Evolutionary conservation across 2,329 filamentous ascomycete genomes (phyloP).

Genomic region (Macrophomina tecta): DNA sequence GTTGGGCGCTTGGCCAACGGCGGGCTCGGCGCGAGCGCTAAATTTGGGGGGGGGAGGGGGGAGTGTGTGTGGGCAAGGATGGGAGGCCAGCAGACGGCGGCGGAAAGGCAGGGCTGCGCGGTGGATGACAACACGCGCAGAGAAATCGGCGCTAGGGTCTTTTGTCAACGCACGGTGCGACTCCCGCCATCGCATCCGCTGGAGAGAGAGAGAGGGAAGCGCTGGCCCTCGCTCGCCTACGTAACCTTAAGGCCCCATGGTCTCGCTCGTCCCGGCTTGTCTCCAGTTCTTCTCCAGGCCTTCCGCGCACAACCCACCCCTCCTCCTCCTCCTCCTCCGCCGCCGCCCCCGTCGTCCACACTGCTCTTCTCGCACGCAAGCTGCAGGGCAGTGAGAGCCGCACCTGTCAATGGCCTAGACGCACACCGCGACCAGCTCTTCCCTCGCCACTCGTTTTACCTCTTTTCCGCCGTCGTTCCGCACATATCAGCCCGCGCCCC

Average conservation of each 20-base stretch:
- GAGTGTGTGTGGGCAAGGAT: background rate
- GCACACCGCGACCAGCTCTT: background rate
- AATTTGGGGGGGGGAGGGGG: slow-evolving; percentile 16
- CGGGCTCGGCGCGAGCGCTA: slow-evolving; percentile 10
- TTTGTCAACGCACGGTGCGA: slow-evolving; percentile 17
- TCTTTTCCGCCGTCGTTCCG: background rate
- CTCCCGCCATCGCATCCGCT: slow-evolving; percentile 19
- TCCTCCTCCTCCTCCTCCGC: background rate
- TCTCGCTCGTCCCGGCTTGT: slow-evolving; percentile 7
- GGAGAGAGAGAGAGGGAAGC: slow-evolving; percentile 12
- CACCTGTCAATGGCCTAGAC: slow-evolving; percentile 20
- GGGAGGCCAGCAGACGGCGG: background rate
- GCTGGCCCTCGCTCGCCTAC: slow-evolving; percentile 14
- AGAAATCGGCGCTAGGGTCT: slow-evolving; percentile 19
- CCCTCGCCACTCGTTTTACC: slow-evolving; percentile 23
- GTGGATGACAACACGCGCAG: slow-evolving; percentile 18
- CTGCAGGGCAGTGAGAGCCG: slow-evolving; percentile 7
- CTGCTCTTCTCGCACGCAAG: background rate
- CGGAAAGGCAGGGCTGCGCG: slow-evolving; percentile 5
- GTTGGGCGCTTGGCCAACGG: slow-evolving; percentile 22
- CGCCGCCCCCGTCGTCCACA: slow-evolving; percentile 1
- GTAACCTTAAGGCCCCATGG: slow-evolving; percentile 24
- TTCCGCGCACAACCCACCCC: slow-evolving; percentile 2
- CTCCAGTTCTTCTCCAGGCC: slow-evolving; percentile 22
- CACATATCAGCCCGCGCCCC: background rate